These are phyloP conservation scores for Chamaecrista fasciculata DNA, from an alignment of 306 rosid species.

Conservation along the genomic window DNA sequence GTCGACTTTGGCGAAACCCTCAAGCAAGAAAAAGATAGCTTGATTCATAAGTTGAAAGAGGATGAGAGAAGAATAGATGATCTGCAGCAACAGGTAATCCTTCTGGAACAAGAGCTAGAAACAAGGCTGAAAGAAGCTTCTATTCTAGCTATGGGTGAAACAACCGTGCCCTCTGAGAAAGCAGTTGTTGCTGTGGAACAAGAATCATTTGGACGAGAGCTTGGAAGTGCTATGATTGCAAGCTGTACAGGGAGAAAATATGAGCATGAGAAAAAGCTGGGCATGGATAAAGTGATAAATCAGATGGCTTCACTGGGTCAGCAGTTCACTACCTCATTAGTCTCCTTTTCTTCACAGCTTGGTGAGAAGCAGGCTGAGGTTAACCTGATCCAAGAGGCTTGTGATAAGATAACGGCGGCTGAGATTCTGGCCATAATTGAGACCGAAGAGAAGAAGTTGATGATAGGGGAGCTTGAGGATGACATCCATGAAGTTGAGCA, in stretches of 20 bases:
- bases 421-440: conserved; percentile 56
- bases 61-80: conserved; percentile 37
- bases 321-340: conserved; percentile 44
- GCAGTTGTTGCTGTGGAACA: conserved; percentile 53
- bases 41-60: conserved; percentile 41
- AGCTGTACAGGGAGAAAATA: conserved; percentile 39
- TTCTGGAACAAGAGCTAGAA: conserved; percentile 46
- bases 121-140: conserved; percentile 38
- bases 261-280: conserved; percentile 42
- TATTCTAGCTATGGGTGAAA: conserved; percentile 27
- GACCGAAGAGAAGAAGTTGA: conserved; percentile 66
- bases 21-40: conserved; percentile 51
- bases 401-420: conserved; percentile 56
- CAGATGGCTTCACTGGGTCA: conserved; percentile 49
- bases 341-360: conserved; percentile 53
- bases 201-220: conserved; percentile 51
- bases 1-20: conserved; percentile 50
- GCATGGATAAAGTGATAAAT: conserved; percentile 40
- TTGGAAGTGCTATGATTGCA: conserved; percentile 47
- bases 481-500: conserved; percentile 46
- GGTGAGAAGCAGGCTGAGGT: conserved; percentile 59
- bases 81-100: conserved; percentile 45
- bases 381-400: conserved; percentile 47
- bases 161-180: conserved; percentile 11
- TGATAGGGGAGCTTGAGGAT: conserved; percentile 60